Base-by-base conservation (phyloP, 2,329 filamentous ascomycete species). In the Sarocladium strictum region DNA sequence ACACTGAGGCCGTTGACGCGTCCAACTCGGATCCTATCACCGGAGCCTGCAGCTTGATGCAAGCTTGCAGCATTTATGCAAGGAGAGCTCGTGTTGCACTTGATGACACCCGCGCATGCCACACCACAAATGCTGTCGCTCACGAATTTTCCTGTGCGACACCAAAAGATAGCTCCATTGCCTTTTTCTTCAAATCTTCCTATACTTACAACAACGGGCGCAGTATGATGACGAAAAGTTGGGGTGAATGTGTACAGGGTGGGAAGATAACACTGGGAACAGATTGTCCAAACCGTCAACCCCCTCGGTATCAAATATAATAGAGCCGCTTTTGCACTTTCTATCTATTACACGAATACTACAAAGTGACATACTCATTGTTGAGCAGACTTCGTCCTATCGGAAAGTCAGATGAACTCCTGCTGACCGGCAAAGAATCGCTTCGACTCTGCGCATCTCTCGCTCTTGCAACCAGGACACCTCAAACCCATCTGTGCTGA, bases 391-490 rank as follows among this genome's bases (percentile, higher is more conserved):
- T 29, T 49, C 43, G 27, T 49, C 43, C 17, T 29, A 4, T 15
- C 47, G 19, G 23, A 12, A 19, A 17, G 14, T 7, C 4, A 51
- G 9, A 51, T 56, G 27, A 59, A 60, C 56, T 59, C 62, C 56
- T 72, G 67, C 58, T 73, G 70, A 50, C 65, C 65, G 6, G 78
- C 77, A 65, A 86, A 87, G 67, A 86, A 86, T 62, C 79, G 81
- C 70, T 87, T 88, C 53, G 85, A 86, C 71, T 92, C 90, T 54
- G 86, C 71, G 71, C 94, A 99, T 63, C 86, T 82, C 64, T 95
- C 90, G 66, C 89, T 97, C 71, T 84, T 92, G 74, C 94, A 99
- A 5, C 89, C 92, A 2, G 95, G 94, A 73, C 94, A 99, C 62
- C 94, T 84, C 61, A 99, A 73, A 9, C 84, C 84, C 89, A 99